Evolutionary conservation across 192 early-diverging fungal species (phyloP), one percentile per base, ranked within the genome.

Genomic region (Entomortierella beljakovae): DNA sequence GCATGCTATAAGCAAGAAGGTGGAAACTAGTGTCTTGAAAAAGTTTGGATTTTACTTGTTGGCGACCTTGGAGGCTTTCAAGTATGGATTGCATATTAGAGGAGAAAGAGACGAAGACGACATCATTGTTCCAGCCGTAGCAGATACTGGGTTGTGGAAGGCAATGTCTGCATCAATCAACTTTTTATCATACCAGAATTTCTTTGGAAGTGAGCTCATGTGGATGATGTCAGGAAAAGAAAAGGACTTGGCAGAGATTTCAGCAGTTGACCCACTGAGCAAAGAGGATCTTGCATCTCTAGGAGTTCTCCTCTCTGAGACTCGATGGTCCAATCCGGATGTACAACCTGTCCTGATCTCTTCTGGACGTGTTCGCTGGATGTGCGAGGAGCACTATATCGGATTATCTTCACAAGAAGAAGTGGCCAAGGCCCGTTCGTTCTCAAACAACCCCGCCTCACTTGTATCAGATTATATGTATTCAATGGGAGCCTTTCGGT

Each of bases 21-120:
- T 28, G 2, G 57, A 53, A 29, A 28, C 22, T 0, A 28, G 16
- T 11, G 25, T 61, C 11, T 40, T 69, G 23, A 32, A 50, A 2
- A 40, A 23, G 23, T 58, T 53, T 42, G 67, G 67, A 26, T 26
- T 40, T 6, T 75, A 65, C 52, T 40, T 67, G n/a, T 61, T 75
- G 71, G 71, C 56, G 10, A 50, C 67, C 31, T 56, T 75, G 16
- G 71, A 75, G 32, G 64, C 57, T n/a, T 46, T 61, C 40, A 61
- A 67, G 35, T 67, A 57, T 42, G 71, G 71, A n/a, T 57, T 75
- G 2, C 28, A 31, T 3, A 18, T 61, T 4, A 38, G 66, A n/a
- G n/a, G n/a, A 25, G 58, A 42, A 3, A 48, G 29, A 3, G 59
- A 61, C 49, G 25, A 9, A 1, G n/a, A 42, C 23, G 6, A 48